A percentile compares a stretch with the other conserved stretches of the same genome.
Conservation (phyloP, 192 early-diverging fungal species). For the Dimargaris xerosporica region DNA sequence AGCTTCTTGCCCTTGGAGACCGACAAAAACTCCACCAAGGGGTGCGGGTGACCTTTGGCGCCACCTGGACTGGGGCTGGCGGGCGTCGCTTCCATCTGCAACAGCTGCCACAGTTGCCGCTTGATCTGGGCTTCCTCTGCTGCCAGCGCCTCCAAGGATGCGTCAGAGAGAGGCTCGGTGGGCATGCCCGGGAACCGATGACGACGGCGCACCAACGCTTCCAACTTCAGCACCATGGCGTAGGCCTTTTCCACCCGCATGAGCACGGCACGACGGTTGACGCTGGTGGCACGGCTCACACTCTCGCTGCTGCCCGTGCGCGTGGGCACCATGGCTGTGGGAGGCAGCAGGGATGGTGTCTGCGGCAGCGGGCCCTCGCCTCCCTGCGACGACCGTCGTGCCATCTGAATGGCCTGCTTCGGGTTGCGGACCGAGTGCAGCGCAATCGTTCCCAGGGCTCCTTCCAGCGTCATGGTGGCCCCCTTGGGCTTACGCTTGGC, state of each 20-base stretch:
- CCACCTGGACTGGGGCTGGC: slow-evolving; percentile 18
- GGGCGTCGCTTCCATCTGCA: slow-evolving; percentile 16
- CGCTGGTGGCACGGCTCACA: slow-evolving; percentile 29
- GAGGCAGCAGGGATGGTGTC: too few relatives aligned
- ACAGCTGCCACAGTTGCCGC: slow-evolving; percentile 20
- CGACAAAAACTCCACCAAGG: slow-evolving; percentile 72
- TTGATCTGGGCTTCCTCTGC: background rate
- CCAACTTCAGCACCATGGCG: slow-evolving; percentile 57
- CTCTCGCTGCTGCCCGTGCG: background rate
- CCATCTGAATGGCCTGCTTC: slow-evolving; percentile 65
- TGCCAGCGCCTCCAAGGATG: background rate
- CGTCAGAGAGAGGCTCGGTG: slow-evolving; percentile 11
- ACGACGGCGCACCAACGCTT: slow-evolving; percentile 65
- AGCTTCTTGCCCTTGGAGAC: slow-evolving; percentile 79
- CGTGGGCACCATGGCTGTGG: too few relatives aligned
- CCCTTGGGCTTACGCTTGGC: slow-evolving; percentile 76
- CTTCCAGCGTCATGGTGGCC: slow-evolving; percentile 75
- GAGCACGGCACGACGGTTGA: slow-evolving; percentile 36
- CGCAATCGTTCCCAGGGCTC: slow-evolving; percentile 89
- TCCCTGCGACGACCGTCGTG: slow-evolving; percentile 10
- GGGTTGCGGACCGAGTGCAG: slow-evolving; percentile 79
- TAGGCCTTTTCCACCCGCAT: slow-evolving; percentile 72
- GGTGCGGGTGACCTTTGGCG: slow-evolving; percentile 50
- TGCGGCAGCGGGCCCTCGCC: too few relatives aligned
- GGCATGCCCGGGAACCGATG: slow-evolving; percentile 26